phyloP scores from a whole-genome alignment of 768 basidiomycete species.

The Phlegmacium glaucopus region DNA sequence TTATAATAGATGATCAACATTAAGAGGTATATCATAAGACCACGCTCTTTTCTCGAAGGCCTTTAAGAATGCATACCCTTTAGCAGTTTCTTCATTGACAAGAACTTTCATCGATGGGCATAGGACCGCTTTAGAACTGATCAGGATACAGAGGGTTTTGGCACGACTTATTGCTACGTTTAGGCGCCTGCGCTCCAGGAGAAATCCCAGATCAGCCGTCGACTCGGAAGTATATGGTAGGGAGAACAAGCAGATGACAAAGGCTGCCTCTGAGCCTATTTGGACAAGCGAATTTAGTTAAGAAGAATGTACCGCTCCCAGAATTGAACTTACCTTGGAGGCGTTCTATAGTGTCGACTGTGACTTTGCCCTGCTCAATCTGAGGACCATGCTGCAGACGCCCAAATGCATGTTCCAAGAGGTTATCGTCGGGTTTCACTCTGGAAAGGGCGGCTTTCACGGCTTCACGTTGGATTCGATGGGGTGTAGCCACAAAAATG shows the following conservation, averaged over 20 bases:
- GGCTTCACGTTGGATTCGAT: conserved; percentile 49
- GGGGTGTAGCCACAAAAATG: conserved; percentile 51
- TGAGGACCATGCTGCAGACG: conserved; percentile 9
- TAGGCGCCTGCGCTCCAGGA: conserved; percentile 44
- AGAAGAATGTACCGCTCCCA: no score
- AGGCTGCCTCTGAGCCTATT: conserved; percentile 48
- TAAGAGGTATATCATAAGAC: conserved; percentile 34
- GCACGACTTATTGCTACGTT: conserved; percentile 55
- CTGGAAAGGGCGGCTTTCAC: conserved; percentile 36
- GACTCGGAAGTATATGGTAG: conserved; percentile 36
- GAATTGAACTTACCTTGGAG: conserved; percentile 44
- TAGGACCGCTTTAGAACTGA: conserved; percentile 41
- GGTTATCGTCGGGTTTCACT: conserved; percentile 14
- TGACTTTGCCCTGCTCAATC: conserved; percentile 25
- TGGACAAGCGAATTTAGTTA: not conserved
- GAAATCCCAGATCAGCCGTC: conserved; percentile 36
- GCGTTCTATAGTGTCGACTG: conserved; percentile 48
- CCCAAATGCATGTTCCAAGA: conserved; percentile 15
- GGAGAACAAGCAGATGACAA: conserved; percentile 52
- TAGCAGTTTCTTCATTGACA: conserved; percentile 39
- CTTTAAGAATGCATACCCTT: conserved; percentile 47
- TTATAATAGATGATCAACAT: conserved; percentile 29
- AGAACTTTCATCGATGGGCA: conserved; percentile 42
- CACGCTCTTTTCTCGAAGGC: conserved; percentile 50
- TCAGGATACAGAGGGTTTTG: conserved; percentile 46